Evolutionary conservation across 139 green algal species (phyloP), one percentile per base, ranked within the genome.

Genomic region (Chlamydomonas incerta): DNA sequence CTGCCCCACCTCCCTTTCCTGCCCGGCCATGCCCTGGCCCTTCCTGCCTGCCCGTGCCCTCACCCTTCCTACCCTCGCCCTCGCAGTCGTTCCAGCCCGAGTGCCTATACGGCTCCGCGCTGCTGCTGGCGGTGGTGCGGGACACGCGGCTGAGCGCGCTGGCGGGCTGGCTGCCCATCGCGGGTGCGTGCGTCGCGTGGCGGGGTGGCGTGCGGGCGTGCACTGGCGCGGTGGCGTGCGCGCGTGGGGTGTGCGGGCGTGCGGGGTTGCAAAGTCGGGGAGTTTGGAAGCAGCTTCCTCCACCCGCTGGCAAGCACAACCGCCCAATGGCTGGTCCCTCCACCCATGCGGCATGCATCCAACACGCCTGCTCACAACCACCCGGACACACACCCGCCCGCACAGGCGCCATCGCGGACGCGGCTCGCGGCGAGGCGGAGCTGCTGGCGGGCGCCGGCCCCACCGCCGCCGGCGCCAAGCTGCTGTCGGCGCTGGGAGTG

Each of bases 81-180:
- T 46, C 11, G 37, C 79, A 83, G 75, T 62, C 75, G 34, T 75
- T 85, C 66, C 46, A 75, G 65, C n/a, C 80, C 29, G 80, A 85
- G 67, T 69, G 41, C 29, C 52, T 85, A 41, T 85, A 85, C 80
- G 67, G 37, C 46, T 69, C 41, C 50, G 31, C 80, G n/a, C 67
- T 85, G 66, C 33, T 85, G 80, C 31, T 85, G 8, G 65, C 37
- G 66, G 66, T 76, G 20, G 67, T 77, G 41, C 80, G 80, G 4
- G 66, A 85, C 66, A 75, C 66, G 31, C 66, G 67, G 28, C 66
- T 70, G 80, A 67, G 76, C 66, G 66, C 63, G 67, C 80, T 85
- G 66, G 66, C 67, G 31, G 80, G 80, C 66, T 85, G 80, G 80
- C 80, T 85, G 46, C 80, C 80, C 20, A 85, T 85, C 67, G 80